Conservation (phyloP, 2,329 filamentous ascomycete genomes). For the Penicillium verrucosum region DNA sequence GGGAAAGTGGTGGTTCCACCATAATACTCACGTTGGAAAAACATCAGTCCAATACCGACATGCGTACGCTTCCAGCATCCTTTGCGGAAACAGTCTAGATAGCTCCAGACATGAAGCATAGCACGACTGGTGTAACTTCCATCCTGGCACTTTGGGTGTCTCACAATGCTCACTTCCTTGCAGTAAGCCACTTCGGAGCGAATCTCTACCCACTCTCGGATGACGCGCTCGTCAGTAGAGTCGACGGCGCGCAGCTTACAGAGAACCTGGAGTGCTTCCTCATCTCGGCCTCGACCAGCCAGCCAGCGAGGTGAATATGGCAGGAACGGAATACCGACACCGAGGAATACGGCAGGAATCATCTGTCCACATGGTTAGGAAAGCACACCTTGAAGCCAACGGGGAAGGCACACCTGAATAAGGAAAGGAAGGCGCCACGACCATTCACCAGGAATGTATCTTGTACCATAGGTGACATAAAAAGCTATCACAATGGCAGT, state of each 20-base stretch:
- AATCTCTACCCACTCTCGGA: constrained; percentile 51
- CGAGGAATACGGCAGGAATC: constrained; percentile 42
- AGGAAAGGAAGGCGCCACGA: constrained; percentile 23
- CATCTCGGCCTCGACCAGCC: constrained; percentile 37
- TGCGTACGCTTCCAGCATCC: constrained; percentile 46
- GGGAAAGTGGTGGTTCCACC: not conserved
- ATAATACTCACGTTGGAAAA: constrained; percentile 43
- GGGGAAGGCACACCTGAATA: not conserved
- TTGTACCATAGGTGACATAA: constrained; percentile 55
- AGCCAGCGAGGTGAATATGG: constrained; percentile 49
- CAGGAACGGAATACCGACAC: constrained; percentile 45
- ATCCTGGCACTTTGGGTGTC: constrained; percentile 3
- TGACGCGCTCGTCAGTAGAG: constrained; percentile 42
- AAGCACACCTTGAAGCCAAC: constrained; percentile 12
- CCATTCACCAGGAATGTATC: constrained; percentile 42
- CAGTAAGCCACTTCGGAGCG: constrained; percentile 47
- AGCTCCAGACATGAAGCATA: constrained; percentile 9
- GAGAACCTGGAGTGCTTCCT: constrained; percentile 41
- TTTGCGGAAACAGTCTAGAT: constrained; percentile 44
- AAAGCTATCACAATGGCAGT: constrained; percentile 50
- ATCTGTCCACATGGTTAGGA: constrained; percentile 47
- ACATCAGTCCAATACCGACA: constrained; percentile 40
- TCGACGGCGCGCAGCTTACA: constrained; percentile 44
- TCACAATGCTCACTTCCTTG: constrained; percentile 42
- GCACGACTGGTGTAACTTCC: constrained; percentile 1